Evolutionary conservation across 306 rosid species (phyloP), one percentile per base, ranked within the genome.

Genomic region (Citrullus mucosospermus): DNA sequence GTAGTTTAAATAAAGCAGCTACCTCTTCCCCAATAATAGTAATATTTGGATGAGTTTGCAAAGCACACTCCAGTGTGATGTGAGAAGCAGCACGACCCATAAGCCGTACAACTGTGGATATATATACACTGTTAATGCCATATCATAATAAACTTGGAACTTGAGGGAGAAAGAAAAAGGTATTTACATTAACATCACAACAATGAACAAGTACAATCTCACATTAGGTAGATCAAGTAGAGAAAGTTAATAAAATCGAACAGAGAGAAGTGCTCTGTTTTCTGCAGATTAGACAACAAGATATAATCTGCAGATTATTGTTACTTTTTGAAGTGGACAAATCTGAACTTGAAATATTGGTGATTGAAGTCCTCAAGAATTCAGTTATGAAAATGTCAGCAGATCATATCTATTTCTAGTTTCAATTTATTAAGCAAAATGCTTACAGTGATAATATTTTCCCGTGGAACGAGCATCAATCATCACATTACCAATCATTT

Each of bases 61-160:
- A 86, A 80, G 99, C 99, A 84, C 99, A 96, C 84, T 96, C 99
- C 38, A 96, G 85, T 0, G 99, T 96, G 81, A 96, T 96, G 87
- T 96, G 99, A 79, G 99, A 96, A 83, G 99, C 99, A n/a, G 99
- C 99, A 85, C 99, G 99, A 57, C 99, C 99, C 99, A 96, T 96
- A 81, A 96, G 98, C 85, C 99, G 85, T 66, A 96, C 98, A 89
- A 96, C 99, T 96, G 96, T 8, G 6, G 20, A 70, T 70, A 17
- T 43, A 70, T 44, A 12, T 22, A 70, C 20, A 44, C 39, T 70
- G 39, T 25, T 70, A 70, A 46, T 70, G 57, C 4, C 54, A 46
- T 44, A 25, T 13, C 57, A 46, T 25, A 70, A 44, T 70, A 44
- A 6, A 6, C 25, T 17, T 74, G 76, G 13, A 43, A 68, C 54